These are phyloP conservation scores for Fusarium verticillioides DNA, from an alignment of 2,329 filamentous ascomycete species.

Conservation along the genomic window DNA sequence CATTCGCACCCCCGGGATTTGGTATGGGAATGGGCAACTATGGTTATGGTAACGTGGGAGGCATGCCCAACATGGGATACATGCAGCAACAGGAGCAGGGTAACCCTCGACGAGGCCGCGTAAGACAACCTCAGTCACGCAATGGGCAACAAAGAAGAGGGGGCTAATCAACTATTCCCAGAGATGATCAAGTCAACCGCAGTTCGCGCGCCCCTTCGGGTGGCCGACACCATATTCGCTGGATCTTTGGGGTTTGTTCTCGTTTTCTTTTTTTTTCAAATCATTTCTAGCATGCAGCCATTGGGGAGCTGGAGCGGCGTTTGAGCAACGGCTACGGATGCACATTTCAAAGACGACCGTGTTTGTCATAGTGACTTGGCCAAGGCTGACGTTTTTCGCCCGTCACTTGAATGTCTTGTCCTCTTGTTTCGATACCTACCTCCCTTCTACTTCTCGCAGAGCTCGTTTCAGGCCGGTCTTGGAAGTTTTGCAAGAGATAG, in stretches of 20 bases:
- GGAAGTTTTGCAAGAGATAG: constrained; percentile 37
- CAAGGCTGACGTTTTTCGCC: constrained; percentile 18
- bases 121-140: constrained; percentile 52
- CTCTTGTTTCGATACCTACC: constrained; percentile 35
- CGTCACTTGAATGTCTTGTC: constrained; percentile 39
- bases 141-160: constrained; percentile 24
- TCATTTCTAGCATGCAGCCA: constrained; percentile 37
- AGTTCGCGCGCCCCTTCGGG: constrained; percentile 14
- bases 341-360: constrained; percentile 27
- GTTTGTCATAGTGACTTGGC: constrained; percentile 26
- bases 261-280: constrained; percentile 27
- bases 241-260: constrained; percentile 34
- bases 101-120: constrained; percentile 68
- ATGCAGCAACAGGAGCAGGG: constrained; percentile 65
- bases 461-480: constrained; percentile 43
- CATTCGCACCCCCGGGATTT: constrained; percentile 63
- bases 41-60: constrained; percentile 57
- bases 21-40: constrained; percentile 59
- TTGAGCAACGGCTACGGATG: constrained; percentile 28
- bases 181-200: constrained; percentile 43
- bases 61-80: constrained; percentile 63
- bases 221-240: constrained; percentile 27
- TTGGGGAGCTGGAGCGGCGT: constrained; percentile 39
- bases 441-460: constrained; percentile 32
- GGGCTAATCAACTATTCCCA: constrained; percentile 42